Base-by-base conservation (phyloP, 805 yeast species). In the Kodamaea lidongshanica region DNA sequence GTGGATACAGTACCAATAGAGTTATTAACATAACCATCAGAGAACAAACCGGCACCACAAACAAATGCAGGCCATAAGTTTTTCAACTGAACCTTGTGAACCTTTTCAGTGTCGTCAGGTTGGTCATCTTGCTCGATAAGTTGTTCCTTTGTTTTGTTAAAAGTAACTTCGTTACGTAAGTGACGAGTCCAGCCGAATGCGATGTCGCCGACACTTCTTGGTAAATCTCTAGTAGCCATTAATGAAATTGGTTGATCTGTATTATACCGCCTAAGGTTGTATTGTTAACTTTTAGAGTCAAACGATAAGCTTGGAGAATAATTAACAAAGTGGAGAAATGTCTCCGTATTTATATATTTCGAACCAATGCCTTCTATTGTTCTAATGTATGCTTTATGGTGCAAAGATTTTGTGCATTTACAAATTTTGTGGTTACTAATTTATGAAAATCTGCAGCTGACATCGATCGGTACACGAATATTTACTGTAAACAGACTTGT, bases 11-110 rank as follows among this genome's bases (percentile, higher is more conserved):
- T 70, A 35, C 83, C 72, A 35, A 84, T 81, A 33, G 89, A 77
- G 58, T 83, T 84, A 54, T 86, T 86, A 38, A 84, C 80, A 54
- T 86, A 87, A 31, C 96, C 96, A 56, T 88, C 96, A 20, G 92
- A 79, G 58, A 87, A 86, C 24, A 87, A 66, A 31, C 96, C 96
- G 0, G 95, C 89, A 38, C 96, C 96, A 1, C 95, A 78, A 8
- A 85, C 78, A 22, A 34, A 30, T 9, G 34, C 34, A 15, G 38
- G 38, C 38, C 38, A 34, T 14, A 27, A 27, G 23, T 34, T 34
- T 15, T 16, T 18, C 38, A 34, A 26, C 19, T 44, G 34, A 7
- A 43, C 47, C 14, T 39, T 35, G 16, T 28, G 29, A 5, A 23
- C 36, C 18, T 36, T 37, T 19, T 35, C 38, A 4, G 7, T 13